Percentiles rank a stretch among this genome's conserved stretches.
These are phyloP conservation scores for Skeletonema grethae DNA, from an alignment of 108 stramenopile species.

Conservation along the genomic window DNA sequence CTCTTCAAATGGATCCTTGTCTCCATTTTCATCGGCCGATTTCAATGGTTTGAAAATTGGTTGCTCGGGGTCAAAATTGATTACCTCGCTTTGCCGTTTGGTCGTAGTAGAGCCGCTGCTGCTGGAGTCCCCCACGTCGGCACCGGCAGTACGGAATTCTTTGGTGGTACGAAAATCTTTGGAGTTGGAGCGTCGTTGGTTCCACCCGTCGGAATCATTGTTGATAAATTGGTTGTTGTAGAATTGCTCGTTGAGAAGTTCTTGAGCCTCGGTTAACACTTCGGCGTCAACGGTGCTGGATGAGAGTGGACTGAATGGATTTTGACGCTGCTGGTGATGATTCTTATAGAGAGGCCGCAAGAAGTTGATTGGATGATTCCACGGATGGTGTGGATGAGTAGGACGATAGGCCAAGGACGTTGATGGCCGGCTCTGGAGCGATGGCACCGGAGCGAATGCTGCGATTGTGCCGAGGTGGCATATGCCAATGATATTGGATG, in stretches of 20 bases:
- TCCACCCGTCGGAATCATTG: background rate
- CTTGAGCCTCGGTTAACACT: background rate
- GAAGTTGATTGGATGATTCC: background rate
- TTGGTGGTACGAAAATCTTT: background rate
- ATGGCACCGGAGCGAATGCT: background rate
- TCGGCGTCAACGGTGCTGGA: background rate
- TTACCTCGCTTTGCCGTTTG: no score
- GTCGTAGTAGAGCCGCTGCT: no score
- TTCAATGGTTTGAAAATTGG: no score
- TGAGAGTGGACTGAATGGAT: background rate
- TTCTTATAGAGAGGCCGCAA: background rate
- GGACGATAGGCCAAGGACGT: background rate
- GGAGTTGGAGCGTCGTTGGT: background rate
- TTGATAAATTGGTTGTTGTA: background rate
- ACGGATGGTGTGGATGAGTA: background rate
- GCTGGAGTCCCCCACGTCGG: no score
- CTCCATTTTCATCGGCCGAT: no score
- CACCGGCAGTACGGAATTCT: constrained; percentile 3
- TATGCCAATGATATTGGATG: background rate
- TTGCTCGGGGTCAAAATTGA: no score
- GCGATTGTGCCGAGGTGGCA: background rate
- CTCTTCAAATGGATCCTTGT: no score
- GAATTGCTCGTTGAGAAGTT: background rate
- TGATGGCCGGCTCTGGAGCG: background rate
- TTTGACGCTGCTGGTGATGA: background rate